These are phyloP conservation scores for Diplocarpon mali DNA, from an alignment of 2,329 filamentous ascomycete genomes.

Conservation along the genomic window DNA sequence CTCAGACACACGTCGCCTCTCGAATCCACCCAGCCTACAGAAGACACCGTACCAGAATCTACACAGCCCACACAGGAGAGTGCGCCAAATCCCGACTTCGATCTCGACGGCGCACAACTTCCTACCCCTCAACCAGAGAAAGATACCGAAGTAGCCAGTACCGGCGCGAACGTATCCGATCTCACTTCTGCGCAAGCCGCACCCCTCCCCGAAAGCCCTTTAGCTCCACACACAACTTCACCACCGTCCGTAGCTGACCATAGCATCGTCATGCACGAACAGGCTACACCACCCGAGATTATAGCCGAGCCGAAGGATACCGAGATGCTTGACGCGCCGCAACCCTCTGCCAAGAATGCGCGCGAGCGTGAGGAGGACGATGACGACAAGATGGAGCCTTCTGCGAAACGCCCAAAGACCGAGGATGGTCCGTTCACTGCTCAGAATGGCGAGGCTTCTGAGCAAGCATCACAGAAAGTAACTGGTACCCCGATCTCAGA, in stretches of 20 bases:
- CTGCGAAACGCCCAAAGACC: slow-evolving; percentile 71
- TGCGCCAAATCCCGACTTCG: slow-evolving; percentile 1
- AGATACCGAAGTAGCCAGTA: background rate
- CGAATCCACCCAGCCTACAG: background rate
- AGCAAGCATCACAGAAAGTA: slow-evolving; percentile 5
- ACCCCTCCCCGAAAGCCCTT: background rate
- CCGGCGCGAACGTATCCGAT: background rate
- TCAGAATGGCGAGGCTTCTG: slow-evolving; percentile 17
- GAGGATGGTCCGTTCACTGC: slow-evolving; percentile 33
- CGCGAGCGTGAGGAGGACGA: slow-evolving; percentile 70
- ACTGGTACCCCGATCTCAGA: slow-evolving; percentile 35
- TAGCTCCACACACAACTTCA: background rate
- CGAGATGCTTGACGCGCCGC: slow-evolving; percentile 26
- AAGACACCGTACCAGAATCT: background rate
- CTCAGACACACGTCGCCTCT: slow-evolving; percentile 17
- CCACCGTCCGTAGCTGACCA: background rate
- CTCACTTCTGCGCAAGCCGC: background rate
- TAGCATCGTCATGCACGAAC: background rate
- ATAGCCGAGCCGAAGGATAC: slow-evolving; percentile 3
- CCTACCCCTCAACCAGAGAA: slow-evolving; percentile 3
- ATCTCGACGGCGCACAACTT: slow-evolving; percentile 6
- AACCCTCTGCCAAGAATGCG: slow-evolving; percentile 45
- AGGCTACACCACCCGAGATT: background rate
- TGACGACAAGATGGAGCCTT: slow-evolving; percentile 54
- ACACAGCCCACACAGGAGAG: slow-evolving; percentile 1